These are phyloP conservation scores for Hanseniaspora pseudoguilliermondii DNA, from an alignment of 805 yeast genomes.

Conservation along the genomic window DNA sequence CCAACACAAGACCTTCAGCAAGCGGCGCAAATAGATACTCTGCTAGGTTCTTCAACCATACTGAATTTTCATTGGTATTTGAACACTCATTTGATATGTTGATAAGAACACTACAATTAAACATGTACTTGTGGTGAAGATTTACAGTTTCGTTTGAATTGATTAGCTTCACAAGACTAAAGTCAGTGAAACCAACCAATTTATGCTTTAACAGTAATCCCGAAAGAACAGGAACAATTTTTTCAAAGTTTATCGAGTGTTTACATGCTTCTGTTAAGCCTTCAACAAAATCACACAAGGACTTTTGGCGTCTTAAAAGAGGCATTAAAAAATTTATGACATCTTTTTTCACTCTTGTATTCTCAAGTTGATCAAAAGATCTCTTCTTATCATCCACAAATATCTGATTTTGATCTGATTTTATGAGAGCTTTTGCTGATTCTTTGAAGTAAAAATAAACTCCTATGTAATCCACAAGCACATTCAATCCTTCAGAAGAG, in stretches of 20 bases:
- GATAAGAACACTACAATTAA: neutral
- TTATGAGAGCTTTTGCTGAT: neutral
- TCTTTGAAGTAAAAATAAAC: neutral
- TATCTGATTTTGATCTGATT: neutral
- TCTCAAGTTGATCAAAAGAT: neutral
- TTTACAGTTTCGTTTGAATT: neutral
- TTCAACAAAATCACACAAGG: neutral
- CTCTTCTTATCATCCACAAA: neutral
- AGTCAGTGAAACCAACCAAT: neutral
- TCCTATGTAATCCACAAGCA: neutral
- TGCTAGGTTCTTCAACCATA: no score
- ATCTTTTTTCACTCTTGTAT: neutral
- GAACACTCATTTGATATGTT: neutral
- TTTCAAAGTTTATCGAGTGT: neutral
- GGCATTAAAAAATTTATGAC: neutral
- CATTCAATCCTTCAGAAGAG: neutral
- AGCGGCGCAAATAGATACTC: neutral
- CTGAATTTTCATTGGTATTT: neutral
- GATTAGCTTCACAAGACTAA: neutral
- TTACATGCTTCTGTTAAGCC: neutral
- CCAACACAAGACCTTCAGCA: neutral
- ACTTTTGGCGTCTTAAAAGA: neutral
- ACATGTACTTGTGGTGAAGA: neutral
- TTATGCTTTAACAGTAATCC: neutral
- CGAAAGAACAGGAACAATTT: neutral